Evolutionary conservation across 2,329 filamentous ascomycete genomes (phyloP).

Genomic region (Fusarium oxysporum): DNA sequence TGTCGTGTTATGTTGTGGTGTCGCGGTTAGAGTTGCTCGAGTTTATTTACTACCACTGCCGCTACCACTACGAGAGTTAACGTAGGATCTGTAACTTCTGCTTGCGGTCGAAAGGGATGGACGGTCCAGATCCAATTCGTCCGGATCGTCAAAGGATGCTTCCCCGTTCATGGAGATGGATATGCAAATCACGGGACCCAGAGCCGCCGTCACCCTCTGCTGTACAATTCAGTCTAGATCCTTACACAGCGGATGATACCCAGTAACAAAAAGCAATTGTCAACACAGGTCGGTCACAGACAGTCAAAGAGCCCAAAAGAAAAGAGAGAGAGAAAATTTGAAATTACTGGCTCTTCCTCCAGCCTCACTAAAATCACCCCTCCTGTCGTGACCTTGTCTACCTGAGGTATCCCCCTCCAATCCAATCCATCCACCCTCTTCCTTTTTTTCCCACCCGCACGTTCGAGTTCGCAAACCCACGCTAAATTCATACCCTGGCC

Average conservation of each 20-base stretch:
- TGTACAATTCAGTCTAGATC: background rate
- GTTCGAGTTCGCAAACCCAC: constrained; percentile 40
- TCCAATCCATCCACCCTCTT: constrained; percentile 8
- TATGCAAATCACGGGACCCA: constrained; percentile 42
- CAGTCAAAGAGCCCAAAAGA: background rate
- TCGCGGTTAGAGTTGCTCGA: constrained; percentile 13
- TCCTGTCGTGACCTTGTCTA: background rate
- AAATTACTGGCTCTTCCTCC: constrained; percentile 31
- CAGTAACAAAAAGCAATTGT: constrained; percentile 19
- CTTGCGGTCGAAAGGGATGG: constrained; percentile 33
- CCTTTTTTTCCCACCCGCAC: constrained; percentile 23
- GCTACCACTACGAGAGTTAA: background rate
- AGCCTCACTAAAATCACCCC: constrained; percentile 16
- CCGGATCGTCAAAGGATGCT: constrained; percentile 38
- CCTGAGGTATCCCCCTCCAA: background rate
- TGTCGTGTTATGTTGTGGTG: constrained; percentile 2
- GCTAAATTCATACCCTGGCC: constrained; percentile 40
- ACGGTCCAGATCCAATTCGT: constrained; percentile 44
- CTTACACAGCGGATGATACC: background rate
- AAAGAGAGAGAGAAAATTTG: background rate
- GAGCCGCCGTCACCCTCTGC: background rate
- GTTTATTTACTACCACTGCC: background rate
- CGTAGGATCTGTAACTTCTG: constrained; percentile 20
- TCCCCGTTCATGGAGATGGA: constrained; percentile 41
- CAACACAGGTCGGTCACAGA: background rate